phyloP scores from a whole-genome alignment of 169 alveolate species.

The Plasmodium vivax region DNA sequence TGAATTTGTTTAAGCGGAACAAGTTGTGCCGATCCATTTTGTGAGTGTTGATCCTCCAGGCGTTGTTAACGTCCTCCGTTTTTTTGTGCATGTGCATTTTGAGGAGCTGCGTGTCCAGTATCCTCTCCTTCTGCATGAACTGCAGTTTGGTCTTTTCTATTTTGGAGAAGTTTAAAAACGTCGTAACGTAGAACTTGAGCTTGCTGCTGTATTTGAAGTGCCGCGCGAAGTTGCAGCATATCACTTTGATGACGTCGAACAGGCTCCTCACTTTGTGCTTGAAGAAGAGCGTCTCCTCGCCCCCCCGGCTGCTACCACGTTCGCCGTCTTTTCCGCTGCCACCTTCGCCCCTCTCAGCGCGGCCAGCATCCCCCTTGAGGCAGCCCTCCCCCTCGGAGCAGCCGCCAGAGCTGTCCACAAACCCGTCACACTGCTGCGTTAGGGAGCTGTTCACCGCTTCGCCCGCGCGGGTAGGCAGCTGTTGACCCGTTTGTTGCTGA shows the following conservation, averaged over 20 bases:
- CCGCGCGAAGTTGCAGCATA: background rate
- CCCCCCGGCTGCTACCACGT: background rate
- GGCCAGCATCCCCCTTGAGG: background rate
- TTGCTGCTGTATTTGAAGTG: conserved; percentile 18
- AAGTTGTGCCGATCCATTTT: conserved; percentile 67
- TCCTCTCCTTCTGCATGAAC: conserved; percentile 44
- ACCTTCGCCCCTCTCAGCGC: background rate
- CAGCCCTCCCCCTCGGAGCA: background rate
- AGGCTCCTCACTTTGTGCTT: conserved; percentile 23
- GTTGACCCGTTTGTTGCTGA: too few species aligned
- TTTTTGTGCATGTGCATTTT: conserved; percentile 30
- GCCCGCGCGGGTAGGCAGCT: background rate
- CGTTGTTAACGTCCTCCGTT: conserved; percentile 50
- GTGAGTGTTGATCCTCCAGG: conserved; percentile 73
- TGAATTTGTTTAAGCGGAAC: conserved; percentile 51
- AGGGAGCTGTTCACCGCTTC: background rate
- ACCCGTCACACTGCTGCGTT: background rate
- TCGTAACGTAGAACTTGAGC: conserved; percentile 30
- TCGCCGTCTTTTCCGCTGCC: background rate
- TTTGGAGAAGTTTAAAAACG: conserved; percentile 28
- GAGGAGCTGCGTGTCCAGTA: conserved; percentile 27
- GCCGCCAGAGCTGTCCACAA: background rate
- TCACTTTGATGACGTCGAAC: conserved; percentile 30
- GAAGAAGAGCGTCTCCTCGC: background rate
- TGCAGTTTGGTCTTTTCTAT: conserved; percentile 58